These are phyloP conservation scores for Trichoderma atroviride DNA, from an alignment of 2,329 filamentous ascomycete species.

Conservation along the genomic window DNA sequence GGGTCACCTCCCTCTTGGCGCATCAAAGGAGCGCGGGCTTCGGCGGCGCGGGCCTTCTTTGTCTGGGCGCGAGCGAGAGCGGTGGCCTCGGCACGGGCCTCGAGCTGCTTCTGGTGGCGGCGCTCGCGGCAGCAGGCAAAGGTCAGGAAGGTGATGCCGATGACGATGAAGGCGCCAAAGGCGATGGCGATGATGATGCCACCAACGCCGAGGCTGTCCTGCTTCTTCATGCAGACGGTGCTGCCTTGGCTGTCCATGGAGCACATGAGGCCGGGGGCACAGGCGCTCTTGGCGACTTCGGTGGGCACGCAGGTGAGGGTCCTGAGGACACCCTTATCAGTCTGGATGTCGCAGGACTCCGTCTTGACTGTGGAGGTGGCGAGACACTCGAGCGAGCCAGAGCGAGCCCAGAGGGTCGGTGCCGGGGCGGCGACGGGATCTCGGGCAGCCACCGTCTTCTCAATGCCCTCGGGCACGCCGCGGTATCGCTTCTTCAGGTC, in stretches of 20 bases:
- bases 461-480: conserved; percentile 16
- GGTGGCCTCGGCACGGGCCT: conserved; percentile 53
- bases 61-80: conserved; percentile 53
- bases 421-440: conserved; percentile 30
- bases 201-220: conserved; percentile 45
- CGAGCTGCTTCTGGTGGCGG: conserved; percentile 46
- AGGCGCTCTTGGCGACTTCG: conserved; percentile 41
- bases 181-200: conserved; percentile 53
- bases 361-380: conserved; percentile 42
- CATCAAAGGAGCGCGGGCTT: conserved; percentile 44
- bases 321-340: conserved; percentile 41
- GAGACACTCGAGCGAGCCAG: conserved; percentile 40
- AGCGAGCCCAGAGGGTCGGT: conserved; percentile 28
- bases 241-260: conserved; percentile 41
- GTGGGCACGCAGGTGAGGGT: conserved; percentile 47
- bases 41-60: conserved; percentile 46
- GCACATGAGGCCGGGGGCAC: conserved; percentile 51
- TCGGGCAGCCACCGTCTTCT: conserved; percentile 20
- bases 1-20: conserved; percentile 38
- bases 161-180: conserved; percentile 47
- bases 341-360: conserved; percentile 45
- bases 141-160: conserved; percentile 46
- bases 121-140: conserved; percentile 57
- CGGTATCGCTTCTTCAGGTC: conserved; percentile 38
- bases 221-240: conserved; percentile 46